Base-by-base conservation (phyloP, 2,329 filamentous ascomycete genomes). In the Berkeleyomyces basicola region DNA sequence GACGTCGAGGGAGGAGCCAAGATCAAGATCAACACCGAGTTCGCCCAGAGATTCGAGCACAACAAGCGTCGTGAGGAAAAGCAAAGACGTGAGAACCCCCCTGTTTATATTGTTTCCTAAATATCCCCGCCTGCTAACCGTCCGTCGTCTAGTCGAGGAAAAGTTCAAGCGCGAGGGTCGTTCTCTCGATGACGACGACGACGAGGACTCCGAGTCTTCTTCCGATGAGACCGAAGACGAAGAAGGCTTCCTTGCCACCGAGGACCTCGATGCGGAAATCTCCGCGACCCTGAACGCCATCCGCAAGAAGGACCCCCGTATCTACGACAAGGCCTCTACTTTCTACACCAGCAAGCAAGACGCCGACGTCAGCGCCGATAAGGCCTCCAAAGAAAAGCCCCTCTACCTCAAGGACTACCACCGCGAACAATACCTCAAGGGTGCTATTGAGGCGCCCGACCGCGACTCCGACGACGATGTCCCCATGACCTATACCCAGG, bases 11-110 rank as follows among this genome's bases (percentile, higher is more conserved):
- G 74, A 9, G 75, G 76, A 57, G 73, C 63, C 72, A 72, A 73
- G 39, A 81, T 97, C 72, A 90, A 87, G 71, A 85, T 99, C 74
- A 97, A 99, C 73, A 79, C 90, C 71, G 89, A 95, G 61, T 99
- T 86, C 72, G 93, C 93, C 51, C 83, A 82, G 68, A 81, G 89
- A 47, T 97, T 96, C 69, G 93, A 99, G 73, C 82, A 97, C 75
- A 99, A 99, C 76, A 96, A 97, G 77, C 96, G 96, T 76, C 83
- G 92, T 64, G 91, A 95, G 71, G 93, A 99, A 72, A 77, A 84
- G 66, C 85, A 90, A 14, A 80, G 82, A 70, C 73, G 85, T 87
- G 70, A 69, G 82, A 43, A 57, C 7, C 33, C 5, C 51, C 42
- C 40, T 23, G 2, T 23, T 23, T 23, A 23, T 23, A 23, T 11